These are phyloP conservation scores for Candida sanyaensis DNA, from an alignment of 1,139 yeast genomes.

Conservation along the genomic window DNA sequence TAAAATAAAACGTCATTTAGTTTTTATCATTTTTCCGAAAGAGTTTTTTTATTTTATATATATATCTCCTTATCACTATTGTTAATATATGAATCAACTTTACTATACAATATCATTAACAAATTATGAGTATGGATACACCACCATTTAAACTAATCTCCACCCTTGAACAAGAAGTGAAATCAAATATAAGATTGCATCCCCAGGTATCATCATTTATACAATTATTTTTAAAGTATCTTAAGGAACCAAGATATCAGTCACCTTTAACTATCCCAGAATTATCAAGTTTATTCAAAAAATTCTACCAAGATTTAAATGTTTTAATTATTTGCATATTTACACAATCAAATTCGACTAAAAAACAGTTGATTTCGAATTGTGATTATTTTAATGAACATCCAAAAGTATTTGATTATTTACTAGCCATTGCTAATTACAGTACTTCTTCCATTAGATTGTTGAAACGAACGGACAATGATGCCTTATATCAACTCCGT, in stretches of 20 bases:
- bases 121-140: constrained; percentile 2
- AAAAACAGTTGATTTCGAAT: constrained; percentile 38
- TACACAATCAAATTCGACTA: constrained; percentile 42
- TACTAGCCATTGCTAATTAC: constrained; percentile 48
- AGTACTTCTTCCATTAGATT: constrained; percentile 41
- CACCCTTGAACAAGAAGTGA: constrained; percentile 16
- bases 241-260: constrained; percentile 48
- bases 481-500: constrained; percentile 40
- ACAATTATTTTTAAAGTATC: constrained; percentile 33
- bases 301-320: constrained; percentile 41
- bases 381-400: constrained; percentile 30
- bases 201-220: constrained; percentile 14
- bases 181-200: constrained; percentile 11
- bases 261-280: constrained; percentile 41
- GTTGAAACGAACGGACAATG: constrained; percentile 37
- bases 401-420: constrained; percentile 39
- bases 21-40: too few species aligned
- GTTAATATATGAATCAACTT: neutral
- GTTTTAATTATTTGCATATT: constrained; percentile 34
- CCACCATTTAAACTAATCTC: constrained; percentile 11
- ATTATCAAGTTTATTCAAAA: constrained; percentile 32
- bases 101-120: neutral
- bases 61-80: too few species aligned
- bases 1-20: too few species aligned
- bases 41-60: too few species aligned